Evolutionary conservation across 2,329 filamentous ascomycete species (phyloP).

Genomic region (Aspergillus terreus): DNA sequence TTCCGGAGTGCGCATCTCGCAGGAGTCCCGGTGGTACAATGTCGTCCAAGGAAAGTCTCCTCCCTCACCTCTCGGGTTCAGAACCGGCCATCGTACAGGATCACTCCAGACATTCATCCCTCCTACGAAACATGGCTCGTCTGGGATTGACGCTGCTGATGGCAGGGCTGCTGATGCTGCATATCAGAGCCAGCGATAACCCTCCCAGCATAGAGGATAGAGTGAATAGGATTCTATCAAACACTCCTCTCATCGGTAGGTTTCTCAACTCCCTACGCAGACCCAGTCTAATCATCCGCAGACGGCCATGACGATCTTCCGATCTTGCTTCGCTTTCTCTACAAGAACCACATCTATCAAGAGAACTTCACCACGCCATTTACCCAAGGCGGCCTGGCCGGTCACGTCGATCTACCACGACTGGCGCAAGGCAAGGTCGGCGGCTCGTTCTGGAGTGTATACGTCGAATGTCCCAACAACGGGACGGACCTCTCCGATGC

Average conservation of each 20-base stretch:
- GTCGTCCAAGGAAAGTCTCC: background rate
- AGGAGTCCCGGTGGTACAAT: background rate
- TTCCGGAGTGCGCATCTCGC: background rate
- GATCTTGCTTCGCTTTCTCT: constrained; percentile 63
- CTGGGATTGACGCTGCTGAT: constrained; percentile 3
- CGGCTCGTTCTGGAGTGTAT: constrained; percentile 93
- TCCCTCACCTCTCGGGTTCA: background rate
- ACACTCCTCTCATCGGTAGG: constrained; percentile 49
- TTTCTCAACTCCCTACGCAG: background rate
- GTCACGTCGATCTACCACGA: constrained; percentile 76
- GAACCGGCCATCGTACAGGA: background rate
- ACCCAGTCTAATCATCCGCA: constrained; percentile 28
- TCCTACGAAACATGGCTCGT: background rate
- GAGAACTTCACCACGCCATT: constrained; percentile 72
- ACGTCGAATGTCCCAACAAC: constrained; percentile 69
- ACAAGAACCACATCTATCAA: constrained; percentile 74
- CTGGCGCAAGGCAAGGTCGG: constrained; percentile 63
- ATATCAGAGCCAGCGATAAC: constrained; percentile 2
- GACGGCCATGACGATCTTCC: constrained; percentile 91
- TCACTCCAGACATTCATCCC: background rate
- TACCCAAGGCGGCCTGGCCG: constrained; percentile 61
- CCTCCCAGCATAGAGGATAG: constrained; percentile 30
- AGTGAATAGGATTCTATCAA: constrained; percentile 42
- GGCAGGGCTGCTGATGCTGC: constrained; percentile 5
- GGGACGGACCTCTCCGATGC: constrained; percentile 69